A percentile compares a stretch with the other conserved stretches of the same genome.
These are phyloP conservation scores for Fusarium buharicum DNA, from an alignment of 2,329 filamentous ascomycete genomes.

Conservation along the genomic window DNA sequence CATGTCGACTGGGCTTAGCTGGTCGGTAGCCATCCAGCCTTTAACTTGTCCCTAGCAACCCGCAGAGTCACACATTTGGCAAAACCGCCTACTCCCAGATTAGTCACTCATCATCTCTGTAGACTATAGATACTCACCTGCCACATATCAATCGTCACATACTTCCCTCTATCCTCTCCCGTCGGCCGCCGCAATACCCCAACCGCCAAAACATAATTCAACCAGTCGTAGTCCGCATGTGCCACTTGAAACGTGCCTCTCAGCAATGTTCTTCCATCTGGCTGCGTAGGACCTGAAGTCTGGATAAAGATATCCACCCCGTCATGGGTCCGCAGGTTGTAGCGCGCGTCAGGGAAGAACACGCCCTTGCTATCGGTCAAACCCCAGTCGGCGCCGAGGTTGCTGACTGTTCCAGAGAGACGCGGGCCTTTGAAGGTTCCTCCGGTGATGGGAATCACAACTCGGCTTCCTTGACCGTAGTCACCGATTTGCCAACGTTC, in stretches of 20 bases:
- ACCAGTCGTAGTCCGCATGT: conserved; percentile 51
- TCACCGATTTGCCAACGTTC: too few relatives aligned
- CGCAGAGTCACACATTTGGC: conserved; percentile 5
- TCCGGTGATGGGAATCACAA: conserved; percentile 48
- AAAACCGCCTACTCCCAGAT: conserved; percentile 24
- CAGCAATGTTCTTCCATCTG: conserved; percentile 45
- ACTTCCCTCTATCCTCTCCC: conserved; percentile 25
- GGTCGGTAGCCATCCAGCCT: not conserved
- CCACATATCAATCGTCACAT: conserved; percentile 44
- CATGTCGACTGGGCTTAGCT: too few relatives aligned
- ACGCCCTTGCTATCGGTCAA: conserved; percentile 49
- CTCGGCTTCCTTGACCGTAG: too few relatives aligned
- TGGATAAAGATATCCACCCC: conserved; percentile 52
- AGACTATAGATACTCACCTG: conserved; percentile 16
- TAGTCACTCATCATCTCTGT: fast-evolving
- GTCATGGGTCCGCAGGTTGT: conserved; percentile 53
- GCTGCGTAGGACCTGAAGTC: conserved; percentile 51
- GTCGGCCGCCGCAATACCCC: conserved; percentile 33
- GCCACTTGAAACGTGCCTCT: conserved; percentile 51
- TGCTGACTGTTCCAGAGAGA: conserved; percentile 46
- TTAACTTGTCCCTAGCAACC: conserved; percentile 8
- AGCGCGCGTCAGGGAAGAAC: conserved; percentile 54
- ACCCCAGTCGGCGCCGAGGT: conserved; percentile 53
- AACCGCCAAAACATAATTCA: conserved; percentile 50
- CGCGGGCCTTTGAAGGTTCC: conserved; percentile 52